Evolutionary conservation across 306 rosid species (phyloP).

Genomic region (Neltuma alba): DNA sequence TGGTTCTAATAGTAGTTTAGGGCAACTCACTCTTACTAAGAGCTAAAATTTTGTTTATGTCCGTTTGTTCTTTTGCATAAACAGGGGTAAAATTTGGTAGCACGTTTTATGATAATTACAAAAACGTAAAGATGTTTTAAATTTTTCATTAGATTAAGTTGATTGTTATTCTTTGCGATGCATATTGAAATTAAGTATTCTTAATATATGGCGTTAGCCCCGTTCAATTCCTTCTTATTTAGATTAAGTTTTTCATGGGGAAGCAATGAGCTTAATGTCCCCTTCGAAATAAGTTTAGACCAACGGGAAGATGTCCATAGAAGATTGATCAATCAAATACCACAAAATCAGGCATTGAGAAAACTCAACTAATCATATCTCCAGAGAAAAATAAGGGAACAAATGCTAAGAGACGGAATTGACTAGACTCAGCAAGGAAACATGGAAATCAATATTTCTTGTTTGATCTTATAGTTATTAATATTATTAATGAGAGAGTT

Average conservation of each 20-base stretch:
- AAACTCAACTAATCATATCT: neutral
- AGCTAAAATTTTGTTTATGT: neutral
- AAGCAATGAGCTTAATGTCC: neutral
- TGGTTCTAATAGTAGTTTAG: slow-evolving; percentile 1
- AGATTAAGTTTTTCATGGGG: neutral
- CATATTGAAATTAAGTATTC: neutral
- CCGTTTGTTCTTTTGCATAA: neutral
- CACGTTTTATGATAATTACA: neutral
- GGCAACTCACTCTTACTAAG: neutral
- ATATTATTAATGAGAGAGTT: neutral
- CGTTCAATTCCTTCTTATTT: neutral
- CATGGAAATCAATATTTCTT: neutral
- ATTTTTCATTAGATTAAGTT: neutral
- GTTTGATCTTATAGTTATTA: neutral
- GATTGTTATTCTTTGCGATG: neutral
- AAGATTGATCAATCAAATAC: neutral
- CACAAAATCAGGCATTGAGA: neutral
- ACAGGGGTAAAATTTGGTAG: neutral
- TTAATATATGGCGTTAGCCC: neutral
- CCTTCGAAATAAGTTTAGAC: neutral
- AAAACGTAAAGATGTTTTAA: neutral
- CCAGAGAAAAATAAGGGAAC: neutral
- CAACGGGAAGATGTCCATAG: neutral
- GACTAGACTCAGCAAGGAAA: neutral
- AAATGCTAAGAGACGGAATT: neutral